Conservation (phyloP, 768 basidiomycete genomes). For the Lactifluus hygrophoroides region DNA sequence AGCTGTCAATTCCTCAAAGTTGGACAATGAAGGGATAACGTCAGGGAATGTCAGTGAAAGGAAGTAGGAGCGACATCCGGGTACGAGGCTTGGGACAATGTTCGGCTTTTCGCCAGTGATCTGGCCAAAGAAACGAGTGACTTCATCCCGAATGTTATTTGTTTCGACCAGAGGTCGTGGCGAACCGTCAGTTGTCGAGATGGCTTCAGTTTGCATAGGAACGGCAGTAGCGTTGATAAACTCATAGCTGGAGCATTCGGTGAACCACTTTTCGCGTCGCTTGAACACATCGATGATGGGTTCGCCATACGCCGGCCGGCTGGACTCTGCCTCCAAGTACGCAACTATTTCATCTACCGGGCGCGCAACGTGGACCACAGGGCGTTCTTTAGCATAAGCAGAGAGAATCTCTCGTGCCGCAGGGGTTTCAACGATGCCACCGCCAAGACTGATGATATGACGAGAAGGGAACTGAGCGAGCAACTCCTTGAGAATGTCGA, state of each 20-base stretch:
- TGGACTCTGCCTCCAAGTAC: slow-evolving; percentile 68
- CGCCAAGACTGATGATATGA: slow-evolving; percentile 85
- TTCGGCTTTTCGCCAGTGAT: slow-evolving; percentile 69
- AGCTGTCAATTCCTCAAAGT: slow-evolving; percentile 63
- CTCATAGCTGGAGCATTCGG: slow-evolving; percentile 71
- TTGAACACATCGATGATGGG: slow-evolving; percentile 74
- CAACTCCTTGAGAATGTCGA: slow-evolving; percentile 57
- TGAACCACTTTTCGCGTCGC: slow-evolving; percentile 81
- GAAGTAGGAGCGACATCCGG: slow-evolving; percentile 76
- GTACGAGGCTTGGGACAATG: slow-evolving; percentile 42
- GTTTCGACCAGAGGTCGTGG: slow-evolving; percentile 15
- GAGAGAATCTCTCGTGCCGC: slow-evolving; percentile 65
- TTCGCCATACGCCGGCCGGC: slow-evolving; percentile 86
- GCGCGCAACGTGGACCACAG: slow-evolving; percentile 79
- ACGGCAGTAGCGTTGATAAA: slow-evolving; percentile 67
- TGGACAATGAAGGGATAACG: slow-evolving; percentile 53
- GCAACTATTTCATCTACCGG: slow-evolving; percentile 72
- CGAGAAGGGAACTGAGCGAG: slow-evolving; percentile 44
- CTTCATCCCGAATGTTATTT: slow-evolving; percentile 47
- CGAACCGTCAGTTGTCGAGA: slow-evolving; percentile 9
- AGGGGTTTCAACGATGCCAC: slow-evolving; percentile 86
- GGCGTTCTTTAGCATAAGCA: slow-evolving; percentile 52
- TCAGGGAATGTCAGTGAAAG: slow-evolving; percentile 90
- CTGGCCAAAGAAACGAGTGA: slow-evolving; percentile 81
- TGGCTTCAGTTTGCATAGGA: slow-evolving; percentile 6